Base-by-base conservation (phyloP, 768 basidiomycete genomes). In the Phlebiopsis gigantea region DNA sequence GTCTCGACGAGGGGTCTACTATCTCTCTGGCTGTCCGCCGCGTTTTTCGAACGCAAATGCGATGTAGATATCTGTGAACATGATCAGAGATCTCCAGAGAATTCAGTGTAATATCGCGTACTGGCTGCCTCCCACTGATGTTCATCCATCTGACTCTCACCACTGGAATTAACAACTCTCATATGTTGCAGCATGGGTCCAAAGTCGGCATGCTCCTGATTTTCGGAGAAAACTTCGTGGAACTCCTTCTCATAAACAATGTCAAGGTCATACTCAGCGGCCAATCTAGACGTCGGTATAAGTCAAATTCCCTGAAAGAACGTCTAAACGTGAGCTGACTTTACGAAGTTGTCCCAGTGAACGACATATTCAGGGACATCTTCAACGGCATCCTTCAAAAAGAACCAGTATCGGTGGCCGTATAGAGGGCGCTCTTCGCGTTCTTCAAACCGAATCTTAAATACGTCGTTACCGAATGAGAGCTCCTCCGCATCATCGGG, bases 41-140 rank as follows among this genome's bases (percentile, higher is more conserved):
- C 69, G 68, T 71, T 90, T 96, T 69, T 91, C 84, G 65, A 96
- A 89, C 6, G 92, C 95, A 64, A 98, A 98, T 2, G 87, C 95
- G 62, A 95, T 81, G 64, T 98, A 98, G 52, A 98, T 85, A 69
- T 95, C 95, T 98, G 65, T 41, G 34, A 2, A 21, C 42, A 46
- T 25, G 58, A 53, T 63, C n/a, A 66, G 53, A 50, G 30, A 22
- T 17, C 7, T 30, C 44, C 17, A 8, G 6, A 4, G 17, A 30
- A 43, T 7, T 22, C 26, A 14, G 28, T 21, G 8, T 17, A 28
- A 6, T 9, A 22, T 14, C 2, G 10, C 93, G 72, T 72, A 98
- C 97, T 98, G n/a, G 93, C 94, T 60, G 96, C 96, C 66, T 98
- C 94, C 92, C 96, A 97, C 72, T 98, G 95, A 63, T 90, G 88